phyloP scores from a whole-genome alignment of 257 asterid genomes.

The Penstemon newberryi region DNA sequence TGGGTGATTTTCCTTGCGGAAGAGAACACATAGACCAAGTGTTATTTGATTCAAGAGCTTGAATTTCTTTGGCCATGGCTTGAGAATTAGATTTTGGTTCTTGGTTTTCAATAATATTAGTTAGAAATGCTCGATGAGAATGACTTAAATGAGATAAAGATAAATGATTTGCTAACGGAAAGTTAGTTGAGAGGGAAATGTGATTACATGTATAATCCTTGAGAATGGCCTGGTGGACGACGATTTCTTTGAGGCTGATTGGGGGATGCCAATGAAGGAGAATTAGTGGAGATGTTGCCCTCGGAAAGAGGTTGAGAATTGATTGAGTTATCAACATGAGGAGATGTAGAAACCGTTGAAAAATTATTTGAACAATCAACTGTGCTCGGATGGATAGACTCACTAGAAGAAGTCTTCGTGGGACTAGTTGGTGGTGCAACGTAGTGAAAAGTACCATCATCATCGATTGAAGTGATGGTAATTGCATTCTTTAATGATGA shows the following conservation, averaged over 20 bases:
- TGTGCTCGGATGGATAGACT: no score
- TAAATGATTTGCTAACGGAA: no score
- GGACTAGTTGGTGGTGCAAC: background rate
- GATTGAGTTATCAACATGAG: background rate
- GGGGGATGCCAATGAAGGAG: background rate
- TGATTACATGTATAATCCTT: background rate
- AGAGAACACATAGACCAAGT: background rate
- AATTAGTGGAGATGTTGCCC: background rate
- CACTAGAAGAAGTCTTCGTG: background rate
- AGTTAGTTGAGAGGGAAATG: background rate
- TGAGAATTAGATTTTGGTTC: background rate
- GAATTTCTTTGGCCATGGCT: background rate
- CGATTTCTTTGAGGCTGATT: background rate
- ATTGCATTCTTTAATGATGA: background rate
- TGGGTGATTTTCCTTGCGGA: background rate
- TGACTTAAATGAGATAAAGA: no score
- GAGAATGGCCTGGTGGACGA: conserved; percentile 1
- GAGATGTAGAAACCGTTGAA: background rate
- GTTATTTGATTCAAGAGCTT: conserved; percentile 11
- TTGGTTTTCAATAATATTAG: conserved; percentile 6
- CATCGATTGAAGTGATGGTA: background rate
- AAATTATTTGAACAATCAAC: no score
- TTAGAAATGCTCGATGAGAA: background rate
- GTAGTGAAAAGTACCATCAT: conserved; percentile 8
- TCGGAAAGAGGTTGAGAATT: background rate